These are phyloP conservation scores for Calonectria hongkongensis DNA, from an alignment of 2,329 filamentous ascomycete genomes.

Conservation along the genomic window DNA sequence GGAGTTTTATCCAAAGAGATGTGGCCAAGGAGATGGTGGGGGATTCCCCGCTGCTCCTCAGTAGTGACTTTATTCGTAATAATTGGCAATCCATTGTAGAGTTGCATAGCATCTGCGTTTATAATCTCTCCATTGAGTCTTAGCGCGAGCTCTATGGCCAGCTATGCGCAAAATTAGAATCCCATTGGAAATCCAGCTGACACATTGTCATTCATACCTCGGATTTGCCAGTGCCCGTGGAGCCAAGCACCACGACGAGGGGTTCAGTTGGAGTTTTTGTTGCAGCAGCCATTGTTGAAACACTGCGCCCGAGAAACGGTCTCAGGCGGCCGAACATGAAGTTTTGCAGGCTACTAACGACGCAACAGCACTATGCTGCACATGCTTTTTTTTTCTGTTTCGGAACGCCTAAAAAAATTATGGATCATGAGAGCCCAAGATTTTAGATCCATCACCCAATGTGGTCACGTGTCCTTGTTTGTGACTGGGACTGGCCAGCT, in stretches of 20 bases:
- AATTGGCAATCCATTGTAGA: conserved; percentile 93
- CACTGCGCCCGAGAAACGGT: conserved; percentile 57
- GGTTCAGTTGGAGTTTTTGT: conserved; percentile 69
- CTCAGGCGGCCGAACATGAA: conserved; percentile 56
- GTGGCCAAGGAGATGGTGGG: conserved; percentile 90
- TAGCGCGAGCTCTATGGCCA: conserved; percentile 90
- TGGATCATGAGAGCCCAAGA: conserved; percentile 24
- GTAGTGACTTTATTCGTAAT: conserved; percentile 94
- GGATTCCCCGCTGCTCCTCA: conserved; percentile 85
- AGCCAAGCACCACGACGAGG: conserved; percentile 88
- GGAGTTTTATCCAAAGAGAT: conserved; percentile 85
- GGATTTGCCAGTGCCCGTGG: conserved; percentile 95
- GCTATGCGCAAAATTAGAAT: conserved; percentile 67
- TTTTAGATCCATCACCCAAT: not conserved
- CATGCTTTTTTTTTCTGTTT: conserved; percentile 22
- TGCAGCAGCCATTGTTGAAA: conserved; percentile 62
- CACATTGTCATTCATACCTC: conserved; percentile 74
- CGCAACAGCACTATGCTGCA: conserved; percentile 4
- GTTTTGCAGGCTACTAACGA: conserved; percentile 39
- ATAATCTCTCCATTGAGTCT: conserved; percentile 94
- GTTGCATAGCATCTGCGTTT: conserved; percentile 98
- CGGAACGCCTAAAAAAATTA: not conserved
- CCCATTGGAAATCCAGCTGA: conserved; percentile 27
- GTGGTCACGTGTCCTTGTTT: conserved; percentile 10
- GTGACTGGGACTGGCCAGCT: not conserved